Base-by-base conservation (phyloP, 1,139 yeast genomes). In the Yamadazyma sp. region DNA sequence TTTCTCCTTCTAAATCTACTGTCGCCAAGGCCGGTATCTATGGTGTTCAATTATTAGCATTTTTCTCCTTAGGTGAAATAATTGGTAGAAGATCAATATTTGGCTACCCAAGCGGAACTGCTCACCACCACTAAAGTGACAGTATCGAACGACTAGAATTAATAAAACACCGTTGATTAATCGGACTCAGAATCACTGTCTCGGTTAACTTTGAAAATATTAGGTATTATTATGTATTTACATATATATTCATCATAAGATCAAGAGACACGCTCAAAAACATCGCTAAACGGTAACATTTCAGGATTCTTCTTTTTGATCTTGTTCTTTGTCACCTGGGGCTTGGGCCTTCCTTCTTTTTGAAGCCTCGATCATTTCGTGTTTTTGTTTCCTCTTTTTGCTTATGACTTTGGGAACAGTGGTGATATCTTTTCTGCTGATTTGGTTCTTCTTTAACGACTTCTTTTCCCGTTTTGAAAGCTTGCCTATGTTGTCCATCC, bases 21-120 rank as follows among this genome's bases (percentile, higher is more conserved):
- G 75, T 74, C 49, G 68, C 80, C 56, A 82, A 79, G 69, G 87
- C 77, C 60, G 84, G 85, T 54, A 83, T 91, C 40, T 82, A 81
- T 64, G 82, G 83, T 53, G 72, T 89, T 53, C 98, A 92, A 69
- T 71, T 92, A 47, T 74, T 87, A 52, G 99, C 97, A 48, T 79
- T 89, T 66, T 92, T 89, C 69, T 83, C 97, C 23, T 75, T 92
- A 38, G 99, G 99, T 61, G 98, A 92, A 77, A 82, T 91, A 54
- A 78, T 92, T 59, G 99, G 99, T 59, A 89, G 98, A 79, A 87
- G 98, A 77, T 75, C 84, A 60, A 56, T 89, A 47, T 83, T 87
- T 59, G 96, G 96, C 53, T 89, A 89, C 77, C 87, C 87, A 59
- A 55, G 73, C 15, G 66, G 61, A 45, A 71, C 64, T 37, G 57